Conservation (phyloP, 345 rosid species). For the Brassica juncea region DNA sequence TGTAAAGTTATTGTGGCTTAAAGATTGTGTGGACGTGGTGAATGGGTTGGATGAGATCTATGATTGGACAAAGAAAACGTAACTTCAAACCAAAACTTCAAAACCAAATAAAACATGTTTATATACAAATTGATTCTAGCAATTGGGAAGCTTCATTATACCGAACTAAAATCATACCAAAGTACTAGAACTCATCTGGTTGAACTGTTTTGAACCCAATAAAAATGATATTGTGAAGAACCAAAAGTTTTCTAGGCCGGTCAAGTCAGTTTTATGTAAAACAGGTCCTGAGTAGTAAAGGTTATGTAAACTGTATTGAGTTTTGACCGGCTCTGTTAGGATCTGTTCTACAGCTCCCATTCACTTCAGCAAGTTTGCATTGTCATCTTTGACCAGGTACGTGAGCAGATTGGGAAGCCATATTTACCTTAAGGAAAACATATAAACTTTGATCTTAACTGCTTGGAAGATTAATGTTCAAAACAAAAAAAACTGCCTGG, state of each 20-base stretch:
- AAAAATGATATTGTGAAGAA: background rate
- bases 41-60: background rate
- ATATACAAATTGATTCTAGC: background rate
- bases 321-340: background rate
- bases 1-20: background rate
- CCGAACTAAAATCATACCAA: background rate
- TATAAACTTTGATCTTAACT: background rate
- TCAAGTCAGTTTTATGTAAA: background rate
- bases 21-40: background rate
- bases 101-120: background rate
- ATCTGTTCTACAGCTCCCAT: constrained; percentile 78
- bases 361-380: constrained; percentile 91
- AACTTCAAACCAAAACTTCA: background rate
- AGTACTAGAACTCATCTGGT: background rate
- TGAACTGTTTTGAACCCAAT: background rate
- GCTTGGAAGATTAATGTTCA: background rate
- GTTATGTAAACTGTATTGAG: background rate
- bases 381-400: constrained; percentile 91
- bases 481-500: no score
- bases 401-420: constrained; percentile 1
- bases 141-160: background rate
- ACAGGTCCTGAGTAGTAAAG: background rate
- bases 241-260: background rate
- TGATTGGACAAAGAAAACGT: background rate
- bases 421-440: background rate